Evolutionary conservation across 2,329 filamentous ascomycete species (phyloP), one percentile per base, ranked within the genome.

Genomic region (Colletotrichum sublineola): DNA sequence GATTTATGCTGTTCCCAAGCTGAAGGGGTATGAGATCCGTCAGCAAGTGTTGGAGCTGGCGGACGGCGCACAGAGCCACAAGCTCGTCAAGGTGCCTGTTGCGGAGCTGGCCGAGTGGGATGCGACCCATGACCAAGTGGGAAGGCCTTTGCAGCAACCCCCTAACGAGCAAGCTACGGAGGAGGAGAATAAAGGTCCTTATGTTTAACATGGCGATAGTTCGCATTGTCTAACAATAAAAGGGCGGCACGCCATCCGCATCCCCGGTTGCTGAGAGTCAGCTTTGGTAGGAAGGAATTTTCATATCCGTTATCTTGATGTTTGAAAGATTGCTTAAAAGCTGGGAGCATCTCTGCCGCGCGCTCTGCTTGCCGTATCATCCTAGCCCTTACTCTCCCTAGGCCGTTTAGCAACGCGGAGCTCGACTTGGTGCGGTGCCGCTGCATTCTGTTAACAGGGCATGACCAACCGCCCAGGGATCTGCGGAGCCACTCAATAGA

Each of bases 1-100:
- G 88, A 87, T 91, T 71, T 83, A 86, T 60, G 36, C 87, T 1
- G 73, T 92, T 0, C 90, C 90, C 0, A 84, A 82, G 46, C 83
- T 82, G 72, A 81, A 83, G 20, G 81, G 83, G 0, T 92, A 92
- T 74, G 75, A 80, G 5, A 85, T 91, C 44, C 84, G 89, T 0
- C 86, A 90, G 20, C 86, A 90, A 36, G 78, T 90, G 2, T 65
- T 90, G 36, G 86, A 86, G 1, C 48, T 63, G 14, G 83, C 85
- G 53, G 80, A 81, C 5, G 83, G 82, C 6, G 79, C 83, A 0
- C 82, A 81, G 18, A 81, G 82, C 1, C 84, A 87, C 73, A 77
- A 80, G 0, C 75, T 92, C 3, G 81, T 90, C 18, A 88, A 87
- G 73, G 83, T 92, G 2, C 86, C 87, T 0, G 1, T 55, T 3